Evolutionary conservation across 139 green algal genomes (phyloP).

Genomic region (Tetraselmis chui): DNA sequence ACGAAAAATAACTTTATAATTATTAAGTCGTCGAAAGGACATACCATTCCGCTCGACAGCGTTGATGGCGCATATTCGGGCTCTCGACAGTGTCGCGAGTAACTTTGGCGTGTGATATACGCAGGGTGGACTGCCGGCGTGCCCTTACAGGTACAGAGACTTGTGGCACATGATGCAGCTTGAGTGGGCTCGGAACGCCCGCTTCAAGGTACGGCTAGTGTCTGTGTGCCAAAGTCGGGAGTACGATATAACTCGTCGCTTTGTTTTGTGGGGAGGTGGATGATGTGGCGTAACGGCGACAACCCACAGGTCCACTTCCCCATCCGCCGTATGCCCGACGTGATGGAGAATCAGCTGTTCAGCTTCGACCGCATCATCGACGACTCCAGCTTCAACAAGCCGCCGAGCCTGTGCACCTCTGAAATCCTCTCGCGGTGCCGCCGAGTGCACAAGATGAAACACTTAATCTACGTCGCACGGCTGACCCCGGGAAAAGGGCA

Average conservation of each 20-base stretch:
- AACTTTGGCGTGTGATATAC: too few relatives aligned
- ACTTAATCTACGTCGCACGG: not conserved
- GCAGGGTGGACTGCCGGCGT: too few relatives aligned
- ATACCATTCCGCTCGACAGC: too few relatives aligned
- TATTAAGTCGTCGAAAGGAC: too few relatives aligned
- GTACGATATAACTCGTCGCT: too few relatives aligned
- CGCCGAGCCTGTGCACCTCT: not conserved
- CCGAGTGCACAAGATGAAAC: not conserved
- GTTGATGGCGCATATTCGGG: too few relatives aligned
- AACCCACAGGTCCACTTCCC: not conserved
- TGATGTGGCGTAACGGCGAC: too few relatives aligned
- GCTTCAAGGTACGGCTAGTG: not conserved
- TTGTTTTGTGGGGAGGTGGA: not conserved
- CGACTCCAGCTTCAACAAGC: not conserved
- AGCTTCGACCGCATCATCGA: not conserved
- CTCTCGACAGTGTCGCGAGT: too few relatives aligned
- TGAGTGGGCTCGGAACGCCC: not conserved
- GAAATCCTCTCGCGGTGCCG: not conserved
- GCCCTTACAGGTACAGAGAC: not conserved
- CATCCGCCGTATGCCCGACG: not conserved
- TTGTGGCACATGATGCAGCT: not conserved
- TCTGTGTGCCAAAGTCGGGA: too few relatives aligned
- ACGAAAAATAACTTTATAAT: too few relatives aligned
- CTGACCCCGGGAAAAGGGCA: not conserved
- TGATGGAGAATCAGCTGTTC: not conserved